Evolutionary conservation across 176 grass and related monocot genomes (phyloP).

Genomic region (Alloteropsis semialata): DNA sequence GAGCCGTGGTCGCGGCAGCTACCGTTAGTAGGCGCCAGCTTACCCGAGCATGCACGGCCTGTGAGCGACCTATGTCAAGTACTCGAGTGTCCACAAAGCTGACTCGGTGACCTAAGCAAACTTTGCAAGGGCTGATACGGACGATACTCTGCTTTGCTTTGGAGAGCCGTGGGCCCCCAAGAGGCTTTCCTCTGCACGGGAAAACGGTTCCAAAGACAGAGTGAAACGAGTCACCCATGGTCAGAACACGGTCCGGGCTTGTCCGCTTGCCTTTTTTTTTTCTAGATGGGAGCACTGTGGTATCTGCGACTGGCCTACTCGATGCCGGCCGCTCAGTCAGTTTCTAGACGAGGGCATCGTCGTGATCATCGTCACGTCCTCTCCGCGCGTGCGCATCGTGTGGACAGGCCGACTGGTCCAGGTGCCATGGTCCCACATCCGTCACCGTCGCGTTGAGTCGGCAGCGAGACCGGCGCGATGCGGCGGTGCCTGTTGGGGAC

Average conservation of each 20-base stretch:
- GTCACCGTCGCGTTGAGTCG: not conserved
- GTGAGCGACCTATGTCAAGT: not conserved
- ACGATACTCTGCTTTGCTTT: not conserved
- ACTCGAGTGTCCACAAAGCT: not conserved
- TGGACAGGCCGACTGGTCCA: not conserved
- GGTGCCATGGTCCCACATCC: not conserved
- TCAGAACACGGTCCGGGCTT: too few relatives aligned
- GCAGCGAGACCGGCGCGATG: not conserved
- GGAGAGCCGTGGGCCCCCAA: not conserved
- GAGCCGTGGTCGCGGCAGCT: too few relatives aligned
- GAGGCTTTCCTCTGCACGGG: too few relatives aligned
- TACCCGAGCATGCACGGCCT: not conserved
- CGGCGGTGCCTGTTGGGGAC: not conserved
- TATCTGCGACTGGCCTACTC: not conserved
- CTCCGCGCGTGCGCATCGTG: conserved; percentile 15
- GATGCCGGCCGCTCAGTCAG: not conserved
- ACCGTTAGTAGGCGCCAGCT: too few relatives aligned
- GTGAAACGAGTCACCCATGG: not conserved
- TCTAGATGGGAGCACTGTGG: not conserved
- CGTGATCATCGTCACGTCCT: not conserved
- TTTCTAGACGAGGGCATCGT: not conserved
- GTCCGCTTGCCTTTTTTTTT: not conserved
- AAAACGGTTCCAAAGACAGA: not conserved
- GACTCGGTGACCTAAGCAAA: not conserved
- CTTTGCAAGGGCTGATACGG: not conserved